Percentiles rank a stretch among this genome's conserved stretches.
Conservation (phyloP, 331 rosid genomes). For the Quercus tomentella region DNA sequence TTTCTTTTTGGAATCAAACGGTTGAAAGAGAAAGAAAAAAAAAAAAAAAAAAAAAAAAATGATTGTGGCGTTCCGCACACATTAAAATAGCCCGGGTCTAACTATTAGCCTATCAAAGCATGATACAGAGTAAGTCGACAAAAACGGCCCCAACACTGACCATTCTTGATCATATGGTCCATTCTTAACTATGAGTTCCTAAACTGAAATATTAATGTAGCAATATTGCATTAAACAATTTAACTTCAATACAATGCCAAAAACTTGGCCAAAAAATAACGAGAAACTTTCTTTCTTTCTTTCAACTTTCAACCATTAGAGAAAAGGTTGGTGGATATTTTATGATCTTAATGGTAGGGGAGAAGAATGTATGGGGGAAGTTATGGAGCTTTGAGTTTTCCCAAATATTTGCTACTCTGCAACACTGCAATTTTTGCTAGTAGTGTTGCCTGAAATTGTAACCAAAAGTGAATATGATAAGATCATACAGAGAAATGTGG, state of each 20-base stretch:
- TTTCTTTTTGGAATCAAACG: too few species aligned
- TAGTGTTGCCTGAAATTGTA: conserved; percentile 49
- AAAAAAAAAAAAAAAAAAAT: too few species aligned
- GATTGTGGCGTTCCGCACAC: too few species aligned
- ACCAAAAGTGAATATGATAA: conserved; percentile 54
- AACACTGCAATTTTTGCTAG: conserved; percentile 41
- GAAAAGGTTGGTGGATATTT: conserved; percentile 25
- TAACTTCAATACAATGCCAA: neutral
- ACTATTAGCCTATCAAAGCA: too few species aligned
- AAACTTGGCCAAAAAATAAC: neutral
- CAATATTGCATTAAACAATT: neutral
- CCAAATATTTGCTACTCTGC: conserved; percentile 44
- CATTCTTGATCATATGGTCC: neutral
- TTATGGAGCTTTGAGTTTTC: conserved; percentile 61
- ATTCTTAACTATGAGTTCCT: neutral
- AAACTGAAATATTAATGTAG: neutral
- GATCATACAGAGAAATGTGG: conserved; percentile 39
- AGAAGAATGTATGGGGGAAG: conserved; percentile 74
- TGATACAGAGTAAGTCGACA: too few species aligned
- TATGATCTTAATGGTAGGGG: conserved; percentile 36
- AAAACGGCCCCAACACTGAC: neutral
- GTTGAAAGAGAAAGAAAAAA: too few species aligned
- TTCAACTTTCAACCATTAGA: conserved; percentile 19
- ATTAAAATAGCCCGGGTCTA: too few species aligned
- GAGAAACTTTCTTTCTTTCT: neutral